These are phyloP conservation scores for Arthroderma sp. DNA, from an alignment of 2,329 filamentous ascomycete genomes.

Conservation along the genomic window DNA sequence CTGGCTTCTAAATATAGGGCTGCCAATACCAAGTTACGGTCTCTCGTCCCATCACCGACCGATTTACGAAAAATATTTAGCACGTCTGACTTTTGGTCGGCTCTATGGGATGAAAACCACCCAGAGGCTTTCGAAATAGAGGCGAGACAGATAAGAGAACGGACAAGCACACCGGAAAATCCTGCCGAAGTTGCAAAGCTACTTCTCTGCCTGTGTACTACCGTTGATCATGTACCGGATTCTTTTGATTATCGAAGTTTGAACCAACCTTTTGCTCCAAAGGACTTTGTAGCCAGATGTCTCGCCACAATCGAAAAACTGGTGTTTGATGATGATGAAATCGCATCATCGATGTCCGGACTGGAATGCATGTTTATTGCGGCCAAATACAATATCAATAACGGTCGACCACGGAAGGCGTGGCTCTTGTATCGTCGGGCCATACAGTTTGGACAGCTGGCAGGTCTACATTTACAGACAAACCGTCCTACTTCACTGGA, in stretches of 20 bases:
- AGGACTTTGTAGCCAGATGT: constrained; percentile 34
- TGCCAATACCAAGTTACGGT: constrained; percentile 16
- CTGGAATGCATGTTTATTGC: constrained; percentile 41
- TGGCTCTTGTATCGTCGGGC: constrained; percentile 41
- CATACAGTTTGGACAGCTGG: constrained; percentile 39
- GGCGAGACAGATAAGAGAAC: constrained; percentile 4
- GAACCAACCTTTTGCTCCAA: constrained; percentile 26
- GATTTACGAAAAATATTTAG: constrained; percentile 23
- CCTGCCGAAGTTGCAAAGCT: constrained; percentile 28
- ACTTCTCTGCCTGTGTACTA: constrained; percentile 32
- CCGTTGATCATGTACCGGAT: constrained; percentile 29
- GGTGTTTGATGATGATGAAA: constrained; percentile 38
- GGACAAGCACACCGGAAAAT: constrained; percentile 15
- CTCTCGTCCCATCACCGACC: constrained; percentile 21
- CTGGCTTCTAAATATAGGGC: constrained; percentile 17
- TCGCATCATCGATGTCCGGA: constrained; percentile 37
- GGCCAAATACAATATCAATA: constrained; percentile 41
- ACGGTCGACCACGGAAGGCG: constrained; percentile 41
- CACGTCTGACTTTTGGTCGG: constrained; percentile 19
- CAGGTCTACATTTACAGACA: constrained; percentile 33
- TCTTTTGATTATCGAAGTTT: constrained; percentile 24
- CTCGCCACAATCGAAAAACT: constrained; percentile 35
- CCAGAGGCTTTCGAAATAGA: constrained; percentile 18
- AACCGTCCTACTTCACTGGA: constrained; percentile 16
- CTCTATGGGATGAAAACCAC: constrained; percentile 22